Evolutionary conservation across 2,329 filamentous ascomycete species (phyloP), one percentile per base, ranked within the genome.

Genomic region (Rhytidhysteron rufulum): DNA sequence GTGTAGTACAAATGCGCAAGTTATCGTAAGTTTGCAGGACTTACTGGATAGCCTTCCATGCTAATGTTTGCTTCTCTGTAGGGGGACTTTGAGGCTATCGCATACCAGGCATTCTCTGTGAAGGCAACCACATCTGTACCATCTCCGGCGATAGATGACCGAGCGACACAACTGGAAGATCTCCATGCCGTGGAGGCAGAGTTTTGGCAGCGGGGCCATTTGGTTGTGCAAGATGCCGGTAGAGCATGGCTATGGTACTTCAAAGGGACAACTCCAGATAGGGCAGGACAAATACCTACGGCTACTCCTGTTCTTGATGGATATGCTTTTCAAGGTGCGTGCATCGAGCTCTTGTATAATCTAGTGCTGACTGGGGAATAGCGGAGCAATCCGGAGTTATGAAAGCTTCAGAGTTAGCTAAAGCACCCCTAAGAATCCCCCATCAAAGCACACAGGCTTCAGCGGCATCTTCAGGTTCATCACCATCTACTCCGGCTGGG

Each of bases 1-100:
- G 27, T 65, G 61, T 48, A 50, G 43, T 42, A 64, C 62, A 27
- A 66, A 64, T 57, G 62, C 60, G 55, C 61, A 64, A 51, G 58
- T 55, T 55, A 60, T 66, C 49, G 61, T 64, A 46, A 37, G 57
- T 47, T 5, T 31, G 7, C 25, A n/a, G 16, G 17, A 7, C 13
- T 34, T 5, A n/a, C 30, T 19, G 5, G n/a, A 27, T 19, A 17
- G 13, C 13, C 16, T 22, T 15, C 20, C n/a, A 17, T 19, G 20
- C 35, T 37, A 20, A 37, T 22, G 9, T 18, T 10, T 36, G 10
- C 18, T 29, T 11, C 13, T 11, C 9, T 15, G 18, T 43, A 65
- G 61, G 60, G 59, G 50, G 59, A 61, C 47, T 62, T 62, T 37
- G 60, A 64, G 49, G 60, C 60, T 37, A 45, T 65, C 50, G 57